Conservation (phyloP, 2,329 filamentous ascomycete species). For the Alternaria novae-zelandiae region DNA sequence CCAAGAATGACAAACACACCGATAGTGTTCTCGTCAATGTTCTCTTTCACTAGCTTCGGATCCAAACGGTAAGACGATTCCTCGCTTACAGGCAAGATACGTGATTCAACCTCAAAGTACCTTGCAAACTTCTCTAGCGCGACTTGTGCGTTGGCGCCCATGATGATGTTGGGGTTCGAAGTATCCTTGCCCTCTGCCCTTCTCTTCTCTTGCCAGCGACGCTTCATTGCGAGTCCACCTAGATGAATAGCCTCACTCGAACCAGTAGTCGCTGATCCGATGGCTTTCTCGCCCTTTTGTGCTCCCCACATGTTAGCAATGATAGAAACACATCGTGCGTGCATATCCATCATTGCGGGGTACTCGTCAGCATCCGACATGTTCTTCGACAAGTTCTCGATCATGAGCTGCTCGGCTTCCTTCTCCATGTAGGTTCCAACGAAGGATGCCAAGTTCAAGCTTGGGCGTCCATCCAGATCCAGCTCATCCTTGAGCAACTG, state of each 20-base stretch:
- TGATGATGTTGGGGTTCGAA: conserved; percentile 72
- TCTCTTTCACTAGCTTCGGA: conserved; percentile 67
- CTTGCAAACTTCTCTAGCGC: conserved; percentile 75
- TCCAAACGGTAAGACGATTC: conserved; percentile 69
- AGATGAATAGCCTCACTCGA: conserved; percentile 75
- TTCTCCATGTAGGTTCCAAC: conserved; percentile 76
- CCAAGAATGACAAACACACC: conserved; percentile 77
- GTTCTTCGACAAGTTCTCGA: conserved; percentile 73
- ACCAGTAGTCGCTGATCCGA: conserved; percentile 73
- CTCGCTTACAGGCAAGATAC: conserved; percentile 67
- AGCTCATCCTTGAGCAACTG: conserved; percentile 61
- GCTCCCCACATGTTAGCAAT: conserved; percentile 71
- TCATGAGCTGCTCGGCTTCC: conserved; percentile 68
- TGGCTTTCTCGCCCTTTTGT: conserved; percentile 66
- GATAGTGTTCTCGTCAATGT: conserved; percentile 78
- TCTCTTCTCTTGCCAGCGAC: conserved; percentile 72
- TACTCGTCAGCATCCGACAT: conserved; percentile 68
- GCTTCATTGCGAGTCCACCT: conserved; percentile 70
- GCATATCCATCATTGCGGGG: conserved; percentile 59
- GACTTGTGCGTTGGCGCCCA: conserved; percentile 76
- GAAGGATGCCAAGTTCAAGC: conserved; percentile 72
- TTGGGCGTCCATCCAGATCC: conserved; percentile 59
- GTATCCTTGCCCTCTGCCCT: conserved; percentile 67
- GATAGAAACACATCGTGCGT: conserved; percentile 72
- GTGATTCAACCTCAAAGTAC: conserved; percentile 76